Evolutionary conservation across 495 filamentous ascomycete genomes (phyloP), one percentile per base, ranked within the genome.

Genomic region (Hypoxylon fuscum): DNA sequence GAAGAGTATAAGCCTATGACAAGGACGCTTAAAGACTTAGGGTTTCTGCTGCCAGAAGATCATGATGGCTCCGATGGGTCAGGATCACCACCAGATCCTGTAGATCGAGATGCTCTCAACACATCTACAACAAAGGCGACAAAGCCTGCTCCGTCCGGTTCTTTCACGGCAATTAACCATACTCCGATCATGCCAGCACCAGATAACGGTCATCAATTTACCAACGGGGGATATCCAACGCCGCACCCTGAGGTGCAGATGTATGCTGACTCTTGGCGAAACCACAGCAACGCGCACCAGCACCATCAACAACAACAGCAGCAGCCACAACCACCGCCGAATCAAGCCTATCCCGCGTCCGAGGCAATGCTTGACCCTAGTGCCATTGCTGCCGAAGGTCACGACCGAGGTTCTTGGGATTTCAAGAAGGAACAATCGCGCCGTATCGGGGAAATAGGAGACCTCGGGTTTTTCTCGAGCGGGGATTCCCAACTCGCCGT

Each of bases 1-100:
- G 89, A 91, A 59, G 90, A 93, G 68, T 92, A 90, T 68, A 88
- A 85, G 60, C 74, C 74, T 25, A 58, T 74, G 27, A 52, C 38
- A 0, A 55, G 27, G 53, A 70, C 68, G 40, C 69, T 81, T 5
- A 74, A 75, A 54, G 78, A 80, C 60, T 74, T 79, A 23, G 77
- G 77, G 40, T 64, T 69, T 40, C 71, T 80, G 6, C 59, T 68
- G 14, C 66, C 68, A 15, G 55, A 74, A 1, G 72, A 73, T 0
- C 71, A 74, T 21, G 68, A 66, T 8, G 58, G 60, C 22, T 68
- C 70, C 9, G 58, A 64, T 20, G 52, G 58, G 5, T 70, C 71
- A n/a, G n/a, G n/a, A 20, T 68, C 72, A n/a, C 68, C 72, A 14
- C 69, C 69, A 41, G 69, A 64, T 66, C 69, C 70, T 8, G 60